Conservation (phyloP, 2,329 filamentous ascomycete genomes). For the Hymenotorrendiella dingleyae region DNA sequence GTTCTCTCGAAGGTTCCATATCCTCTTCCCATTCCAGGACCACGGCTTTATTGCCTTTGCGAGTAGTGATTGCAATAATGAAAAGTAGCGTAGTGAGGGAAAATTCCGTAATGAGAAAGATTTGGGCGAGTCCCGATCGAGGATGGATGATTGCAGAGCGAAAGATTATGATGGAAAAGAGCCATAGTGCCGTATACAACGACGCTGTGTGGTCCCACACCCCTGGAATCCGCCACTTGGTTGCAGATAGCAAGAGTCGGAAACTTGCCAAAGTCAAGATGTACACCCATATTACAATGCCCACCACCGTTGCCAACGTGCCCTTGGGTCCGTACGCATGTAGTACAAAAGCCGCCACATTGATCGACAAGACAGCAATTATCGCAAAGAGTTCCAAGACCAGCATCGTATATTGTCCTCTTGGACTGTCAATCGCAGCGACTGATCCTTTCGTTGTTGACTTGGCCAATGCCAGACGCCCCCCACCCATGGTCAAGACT, state of each 20-base stretch:
- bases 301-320: conserved; percentile 55
- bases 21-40: conserved; percentile 83
- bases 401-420: conserved; percentile 64
- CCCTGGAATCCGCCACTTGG: conserved; percentile 59
- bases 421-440: conserved; percentile 70
- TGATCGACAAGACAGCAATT: conserved; percentile 63
- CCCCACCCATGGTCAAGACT: conserved; percentile 49
- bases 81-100: conserved; percentile 67
- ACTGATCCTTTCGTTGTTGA: conserved; percentile 57
- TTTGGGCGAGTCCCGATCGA: conserved; percentile 53
- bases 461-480: conserved; percentile 52
- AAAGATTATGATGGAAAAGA: conserved; percentile 70
- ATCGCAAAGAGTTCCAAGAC: conserved; percentile 71
- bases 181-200: conserved; percentile 79
- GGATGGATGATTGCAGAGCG: conserved; percentile 81
- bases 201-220: conserved; percentile 90
- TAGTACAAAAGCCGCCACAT: conserved; percentile 57
- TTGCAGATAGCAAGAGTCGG: conserved; percentile 62
- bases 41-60: conserved; percentile 88
- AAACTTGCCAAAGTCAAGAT: conserved; percentile 66
- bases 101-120: conserved; percentile 69
- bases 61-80: conserved; percentile 69
- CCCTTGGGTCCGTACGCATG: conserved; percentile 53
- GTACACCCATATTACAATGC: conserved; percentile 74
- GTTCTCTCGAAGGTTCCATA: conserved; percentile 80